These are phyloP conservation scores for Erysimum pusillum DNA, from an alignment of 441 rosid species.

Conservation along the genomic window DNA sequence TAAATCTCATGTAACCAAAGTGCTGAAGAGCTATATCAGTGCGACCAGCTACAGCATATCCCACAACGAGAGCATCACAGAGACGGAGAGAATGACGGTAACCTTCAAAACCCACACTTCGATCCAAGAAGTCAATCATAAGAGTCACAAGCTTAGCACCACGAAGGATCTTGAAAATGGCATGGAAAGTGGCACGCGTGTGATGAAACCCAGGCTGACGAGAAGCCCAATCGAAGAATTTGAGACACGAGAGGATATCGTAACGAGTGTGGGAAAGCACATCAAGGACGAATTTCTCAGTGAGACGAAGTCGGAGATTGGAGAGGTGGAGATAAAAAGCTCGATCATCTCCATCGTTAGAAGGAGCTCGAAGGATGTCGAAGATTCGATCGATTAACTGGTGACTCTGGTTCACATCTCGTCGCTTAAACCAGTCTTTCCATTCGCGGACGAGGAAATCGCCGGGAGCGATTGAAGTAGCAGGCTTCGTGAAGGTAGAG, in stretches of 20 bases:
- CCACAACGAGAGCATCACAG: slow-evolving; percentile 67
- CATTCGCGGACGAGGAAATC: slow-evolving; percentile 53
- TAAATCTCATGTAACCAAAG: slow-evolving; percentile 79
- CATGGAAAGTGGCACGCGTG: slow-evolving; percentile 67
- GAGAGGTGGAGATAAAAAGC: slow-evolving; percentile 54
- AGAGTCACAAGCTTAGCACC: slow-evolving; percentile 57
- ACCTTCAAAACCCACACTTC: slow-evolving; percentile 34
- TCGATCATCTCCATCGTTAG: slow-evolving; percentile 44
- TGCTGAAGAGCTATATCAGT: slow-evolving; percentile 70
- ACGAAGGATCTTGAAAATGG: slow-evolving; percentile 76
- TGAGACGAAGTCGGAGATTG: slow-evolving; percentile 57
- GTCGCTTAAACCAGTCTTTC: slow-evolving; percentile 64
- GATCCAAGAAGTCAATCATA: slow-evolving; percentile 61
- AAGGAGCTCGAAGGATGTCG: slow-evolving; percentile 51
- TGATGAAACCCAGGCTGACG: slow-evolving; percentile 73
- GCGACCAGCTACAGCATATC: slow-evolving; percentile 82
- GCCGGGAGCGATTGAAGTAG: slow-evolving; percentile 39
- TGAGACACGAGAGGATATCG: slow-evolving; percentile 75
- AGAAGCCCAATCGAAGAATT: slow-evolving; percentile 96
- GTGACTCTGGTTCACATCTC: slow-evolving; percentile 35
- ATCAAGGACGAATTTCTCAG: slow-evolving; percentile 63
- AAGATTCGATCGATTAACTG: slow-evolving; percentile 56
- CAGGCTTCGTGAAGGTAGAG: slow-evolving; percentile 13
- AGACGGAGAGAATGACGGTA: slow-evolving; percentile 48
- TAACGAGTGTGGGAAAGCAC: slow-evolving; percentile 62